These are phyloP conservation scores for Stramenopiles sp. DNA, from an alignment of 352 stramenopile genomes.

Conservation along the genomic window DNA sequence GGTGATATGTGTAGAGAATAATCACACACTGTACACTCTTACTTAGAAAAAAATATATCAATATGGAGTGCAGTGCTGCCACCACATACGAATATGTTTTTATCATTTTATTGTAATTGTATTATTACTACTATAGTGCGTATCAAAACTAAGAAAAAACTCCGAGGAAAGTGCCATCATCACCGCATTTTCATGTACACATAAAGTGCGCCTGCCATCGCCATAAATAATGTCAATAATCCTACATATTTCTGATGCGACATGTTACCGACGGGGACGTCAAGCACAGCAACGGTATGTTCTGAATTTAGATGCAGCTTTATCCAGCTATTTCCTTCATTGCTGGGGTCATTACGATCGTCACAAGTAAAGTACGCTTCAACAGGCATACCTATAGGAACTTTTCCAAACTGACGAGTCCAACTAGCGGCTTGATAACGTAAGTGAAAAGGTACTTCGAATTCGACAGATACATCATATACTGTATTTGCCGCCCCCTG, in stretches of 20 bases:
- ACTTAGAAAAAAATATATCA: no score
- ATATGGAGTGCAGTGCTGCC: no score
- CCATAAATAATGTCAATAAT: not conserved
- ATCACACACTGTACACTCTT: no score
- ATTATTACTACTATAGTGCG: no score
- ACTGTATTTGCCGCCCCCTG: no score
- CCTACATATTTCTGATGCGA: not conserved
- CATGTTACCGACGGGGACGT: not conserved
- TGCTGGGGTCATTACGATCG: no score
- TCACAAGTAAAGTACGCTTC: not conserved
- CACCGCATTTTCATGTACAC: not conserved
- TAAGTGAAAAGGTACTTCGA: not conserved
- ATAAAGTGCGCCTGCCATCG: not conserved
- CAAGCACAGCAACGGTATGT: not conserved
- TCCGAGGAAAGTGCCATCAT: no score
- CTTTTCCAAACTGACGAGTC: not conserved
- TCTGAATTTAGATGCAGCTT: not conserved
- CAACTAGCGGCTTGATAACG: not conserved
- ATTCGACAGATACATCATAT: not conserved
- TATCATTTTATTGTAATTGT: no score
- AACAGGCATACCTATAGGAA: not conserved
- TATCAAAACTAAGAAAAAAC: no score
- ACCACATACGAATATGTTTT: no score
- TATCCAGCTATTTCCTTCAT: not conserved
- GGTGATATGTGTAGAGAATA: no score